Percentiles rank a stretch among this genome's conserved stretches.
These are phyloP conservation scores for Mycosarcoma mackinlayi DNA, from an alignment of 1,284 basidiomycete genomes.

Conservation along the genomic window DNA sequence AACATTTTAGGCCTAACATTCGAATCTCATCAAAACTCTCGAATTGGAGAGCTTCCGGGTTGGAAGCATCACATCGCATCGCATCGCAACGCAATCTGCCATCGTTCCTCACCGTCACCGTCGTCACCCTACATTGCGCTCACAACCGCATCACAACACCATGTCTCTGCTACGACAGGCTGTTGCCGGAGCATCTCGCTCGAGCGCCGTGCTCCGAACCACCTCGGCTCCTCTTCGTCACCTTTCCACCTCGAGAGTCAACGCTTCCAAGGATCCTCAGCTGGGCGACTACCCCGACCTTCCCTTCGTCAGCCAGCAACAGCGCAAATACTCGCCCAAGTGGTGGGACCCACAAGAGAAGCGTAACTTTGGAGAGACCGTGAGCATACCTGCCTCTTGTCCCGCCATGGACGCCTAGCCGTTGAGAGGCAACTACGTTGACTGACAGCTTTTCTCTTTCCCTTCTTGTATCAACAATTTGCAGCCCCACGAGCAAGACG, in stretches of 20 bases:
- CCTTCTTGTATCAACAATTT: neutral
- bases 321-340: slow-evolving; percentile 59
- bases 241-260: slow-evolving; percentile 30
- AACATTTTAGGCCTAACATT: slow-evolving; percentile 1
- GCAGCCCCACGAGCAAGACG: slow-evolving; percentile 66
- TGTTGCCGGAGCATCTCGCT: slow-evolving; percentile 36
- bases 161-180: slow-evolving; percentile 51
- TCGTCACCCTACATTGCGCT: neutral
- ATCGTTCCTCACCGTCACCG: neutral
- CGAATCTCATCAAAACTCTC: neutral
- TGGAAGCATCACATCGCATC: slow-evolving; percentile 25
- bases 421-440: neutral
- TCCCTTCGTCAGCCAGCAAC: slow-evolving; percentile 55
- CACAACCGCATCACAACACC: neutral
- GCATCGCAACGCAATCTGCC: slow-evolving; percentile 8
- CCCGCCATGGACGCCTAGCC: too few relatives aligned
- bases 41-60: neutral
- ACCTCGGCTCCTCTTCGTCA: slow-evolving; percentile 19
- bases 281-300: slow-evolving; percentile 67
- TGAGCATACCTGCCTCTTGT: slow-evolving; percentile 28
- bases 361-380: slow-evolving; percentile 66
- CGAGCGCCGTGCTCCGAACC: slow-evolving; percentile 17
- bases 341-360: slow-evolving; percentile 68
- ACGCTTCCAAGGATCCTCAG: slow-evolving; percentile 60
- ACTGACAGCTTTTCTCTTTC: neutral